phyloP scores from a whole-genome alignment of 768 basidiomycete species.

The Boletus pseudo-olivaceus region DNA sequence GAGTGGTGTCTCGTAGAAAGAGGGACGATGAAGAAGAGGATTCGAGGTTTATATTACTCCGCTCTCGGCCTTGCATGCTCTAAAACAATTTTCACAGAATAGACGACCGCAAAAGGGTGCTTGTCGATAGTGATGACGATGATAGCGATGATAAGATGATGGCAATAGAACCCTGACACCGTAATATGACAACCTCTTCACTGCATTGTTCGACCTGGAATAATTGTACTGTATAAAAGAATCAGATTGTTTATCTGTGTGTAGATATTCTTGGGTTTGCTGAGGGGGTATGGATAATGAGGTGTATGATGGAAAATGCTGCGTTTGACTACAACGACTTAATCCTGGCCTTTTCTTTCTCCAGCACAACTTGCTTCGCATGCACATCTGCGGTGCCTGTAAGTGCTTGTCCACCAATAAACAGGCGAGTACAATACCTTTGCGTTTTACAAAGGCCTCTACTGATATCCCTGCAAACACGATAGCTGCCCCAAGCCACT shows the following conservation, averaged over 20 bases:
- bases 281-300: conserved; percentile 11
- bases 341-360: conserved; percentile 81
- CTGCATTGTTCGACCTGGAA: conserved; percentile 1
- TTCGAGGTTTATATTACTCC: conserved; percentile 27
- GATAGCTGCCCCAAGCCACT: conserved; percentile 89
- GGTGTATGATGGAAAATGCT: not conserved
- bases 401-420: not conserved
- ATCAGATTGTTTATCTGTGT: conserved; percentile 10
- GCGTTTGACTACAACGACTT: conserved; percentile 57
- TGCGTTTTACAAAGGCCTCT: conserved; percentile 88
- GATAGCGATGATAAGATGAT: conserved; percentile 36
- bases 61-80: not conserved
- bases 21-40: conserved; percentile 75
- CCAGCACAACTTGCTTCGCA: conserved; percentile 72
- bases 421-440: conserved; percentile 47
- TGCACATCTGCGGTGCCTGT: conserved; percentile 59
- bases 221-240: conserved; percentile 28
- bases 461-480: conserved; percentile 96
- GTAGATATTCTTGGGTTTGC: conserved; percentile 14
- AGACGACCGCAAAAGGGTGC: conserved; percentile 43
- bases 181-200: not conserved
- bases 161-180: conserved; percentile 27
- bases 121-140: conserved; percentile 33
- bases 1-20: conserved; percentile 56
- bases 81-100: conserved; percentile 23